Evolutionary conservation across 768 basidiomycete species (phyloP).

Genomic region (Tremella yokohamensis): DNA sequence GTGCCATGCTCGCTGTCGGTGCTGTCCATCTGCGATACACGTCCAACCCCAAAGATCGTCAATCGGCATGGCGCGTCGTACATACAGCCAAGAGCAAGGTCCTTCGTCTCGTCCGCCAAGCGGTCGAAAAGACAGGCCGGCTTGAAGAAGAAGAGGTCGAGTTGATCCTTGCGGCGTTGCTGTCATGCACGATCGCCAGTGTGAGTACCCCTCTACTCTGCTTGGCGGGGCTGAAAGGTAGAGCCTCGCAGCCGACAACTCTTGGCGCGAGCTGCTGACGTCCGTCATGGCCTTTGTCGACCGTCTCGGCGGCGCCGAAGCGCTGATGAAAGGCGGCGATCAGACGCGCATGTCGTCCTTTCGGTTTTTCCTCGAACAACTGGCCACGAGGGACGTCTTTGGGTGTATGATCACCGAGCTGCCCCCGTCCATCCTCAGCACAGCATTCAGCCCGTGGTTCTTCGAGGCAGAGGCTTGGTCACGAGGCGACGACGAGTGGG

Average conservation of each 20-base stretch:
- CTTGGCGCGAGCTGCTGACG: slow-evolving; percentile 39
- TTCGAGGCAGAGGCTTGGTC: slow-evolving; percentile 37
- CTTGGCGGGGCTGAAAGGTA: background rate
- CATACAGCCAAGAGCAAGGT: slow-evolving; percentile 20
- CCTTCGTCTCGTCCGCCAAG: slow-evolving; percentile 19
- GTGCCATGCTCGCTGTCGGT: slow-evolving; percentile 36
- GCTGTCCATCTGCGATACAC: slow-evolving; percentile 36
- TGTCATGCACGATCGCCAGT: slow-evolving; percentile 39
- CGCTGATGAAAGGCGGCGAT: slow-evolving; percentile 22
- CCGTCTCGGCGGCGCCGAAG: slow-evolving; percentile 31
- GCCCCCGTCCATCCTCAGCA: slow-evolving; percentile 29
- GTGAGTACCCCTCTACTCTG: slow-evolving; percentile 17
- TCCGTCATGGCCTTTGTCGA: slow-evolving; percentile 29
- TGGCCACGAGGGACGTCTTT: slow-evolving; percentile 41
- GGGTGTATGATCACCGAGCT: slow-evolving; percentile 40
- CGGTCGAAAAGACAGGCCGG: background rate
- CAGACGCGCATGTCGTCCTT: slow-evolving; percentile 25
- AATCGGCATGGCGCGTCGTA: slow-evolving; percentile 22
- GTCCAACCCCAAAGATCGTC: slow-evolving; percentile 18
- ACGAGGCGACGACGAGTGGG: slow-evolving; percentile 33
- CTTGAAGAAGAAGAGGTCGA: slow-evolving; percentile 25
- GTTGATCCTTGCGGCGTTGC: slow-evolving; percentile 35
- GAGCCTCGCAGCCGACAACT: slow-evolving; percentile 40
- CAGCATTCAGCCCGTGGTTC: slow-evolving; percentile 38
- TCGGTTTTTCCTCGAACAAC: slow-evolving; percentile 42